Base-by-base conservation (phyloP, 2,329 filamentous ascomycete species). In the Aspergillus ochraceus region DNA sequence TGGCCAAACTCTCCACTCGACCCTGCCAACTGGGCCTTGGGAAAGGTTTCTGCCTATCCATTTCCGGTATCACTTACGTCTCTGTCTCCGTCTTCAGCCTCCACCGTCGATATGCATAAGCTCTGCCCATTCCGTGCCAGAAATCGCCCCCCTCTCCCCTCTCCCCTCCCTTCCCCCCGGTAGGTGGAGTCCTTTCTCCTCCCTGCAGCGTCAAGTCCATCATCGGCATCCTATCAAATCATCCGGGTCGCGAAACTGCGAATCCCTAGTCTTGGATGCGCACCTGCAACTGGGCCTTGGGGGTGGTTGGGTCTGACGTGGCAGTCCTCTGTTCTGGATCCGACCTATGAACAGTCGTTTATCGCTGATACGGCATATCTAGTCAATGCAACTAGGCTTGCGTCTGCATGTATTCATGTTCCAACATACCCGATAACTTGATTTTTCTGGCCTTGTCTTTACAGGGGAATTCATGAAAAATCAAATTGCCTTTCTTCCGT, bases 251-350 rank as follows among this genome's bases (percentile, higher is more conserved):
- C 45, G 24, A 49, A 50, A 51, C 39, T 53, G 60, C 36, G 58
- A 39, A 59, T 60, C 45, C 22, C 52, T 60, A 61, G 55, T 49
- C 47, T 46, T 54, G 19, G 20, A 22, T 53, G 53, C 49, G 42
- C 46, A 60, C 49, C 57, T 58, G 57, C 51, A 51, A 60, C 45
- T 47, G 45, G 19, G 22, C 19, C 20, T 47, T 20, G 45, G 45
- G 20, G 19, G 22, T 47, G 61, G 58, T 55, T 55, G 54, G 56
- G 50, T 71, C 70, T 74, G 72, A 74, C 71, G 72, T 74, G 72
- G 72, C 71, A 73, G 55, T 36, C 62, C 54, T 58, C 54, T 32
- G 62, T 60, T 68, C 60, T 64, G 30, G n/a, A 45, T 42, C 53
- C 30, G 55, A 52, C 60, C 60, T 63, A 61, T 59, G 50, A 49